A percentile compares a stretch with the other conserved stretches of the same genome.
Conservation (phyloP, 805 yeast species). For the Starmerella ratchasimensis region DNA sequence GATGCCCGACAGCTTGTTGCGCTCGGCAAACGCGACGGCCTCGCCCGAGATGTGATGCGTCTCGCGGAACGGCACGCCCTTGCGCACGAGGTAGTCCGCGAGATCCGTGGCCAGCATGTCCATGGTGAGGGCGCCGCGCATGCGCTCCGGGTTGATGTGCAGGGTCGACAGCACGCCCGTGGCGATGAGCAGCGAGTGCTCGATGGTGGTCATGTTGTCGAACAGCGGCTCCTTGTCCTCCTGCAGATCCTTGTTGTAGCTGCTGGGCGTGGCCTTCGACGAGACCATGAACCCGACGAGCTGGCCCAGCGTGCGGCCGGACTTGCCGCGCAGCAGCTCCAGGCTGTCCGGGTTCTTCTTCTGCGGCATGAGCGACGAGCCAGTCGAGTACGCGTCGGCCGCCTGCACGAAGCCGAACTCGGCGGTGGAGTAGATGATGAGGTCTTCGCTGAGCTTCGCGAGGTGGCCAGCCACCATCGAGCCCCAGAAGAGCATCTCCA, state of each 20-base stretch:
- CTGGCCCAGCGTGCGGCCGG: constrained; percentile 94
- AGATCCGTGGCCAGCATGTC: constrained; percentile 98
- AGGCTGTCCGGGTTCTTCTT: constrained; percentile 96
- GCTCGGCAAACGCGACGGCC: constrained; percentile 88
- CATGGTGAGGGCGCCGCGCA: constrained; percentile 87
- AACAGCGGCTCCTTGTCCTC: constrained; percentile 98
- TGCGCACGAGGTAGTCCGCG: constrained; percentile 93
- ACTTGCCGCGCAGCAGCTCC: constrained; percentile 89
- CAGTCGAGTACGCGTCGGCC: constrained; percentile 97
- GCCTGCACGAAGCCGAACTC: constrained; percentile 90
- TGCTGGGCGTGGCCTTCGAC: constrained; percentile 90
- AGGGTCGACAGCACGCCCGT: constrained; percentile 93
- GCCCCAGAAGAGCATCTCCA: constrained; percentile 91
- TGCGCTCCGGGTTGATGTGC: constrained; percentile 51
- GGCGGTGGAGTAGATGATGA: constrained; percentile 90
- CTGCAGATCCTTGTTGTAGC: constrained; percentile 96
- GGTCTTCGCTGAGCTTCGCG: constrained; percentile 86
- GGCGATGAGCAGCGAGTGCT: constrained; percentile 85
- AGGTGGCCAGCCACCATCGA: constrained; percentile 90
- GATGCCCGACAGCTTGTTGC: constrained; percentile 59
- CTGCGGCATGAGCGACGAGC: constrained; percentile 97
- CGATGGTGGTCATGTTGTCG: constrained; percentile 78
- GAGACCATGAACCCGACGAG: constrained; percentile 94
- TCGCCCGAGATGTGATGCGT: constrained; percentile 98
- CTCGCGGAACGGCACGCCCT: constrained; percentile 98